These are phyloP conservation scores for Aspergillus latus DNA, from an alignment of 2,329 filamentous ascomycete genomes.

Conservation along the genomic window DNA sequence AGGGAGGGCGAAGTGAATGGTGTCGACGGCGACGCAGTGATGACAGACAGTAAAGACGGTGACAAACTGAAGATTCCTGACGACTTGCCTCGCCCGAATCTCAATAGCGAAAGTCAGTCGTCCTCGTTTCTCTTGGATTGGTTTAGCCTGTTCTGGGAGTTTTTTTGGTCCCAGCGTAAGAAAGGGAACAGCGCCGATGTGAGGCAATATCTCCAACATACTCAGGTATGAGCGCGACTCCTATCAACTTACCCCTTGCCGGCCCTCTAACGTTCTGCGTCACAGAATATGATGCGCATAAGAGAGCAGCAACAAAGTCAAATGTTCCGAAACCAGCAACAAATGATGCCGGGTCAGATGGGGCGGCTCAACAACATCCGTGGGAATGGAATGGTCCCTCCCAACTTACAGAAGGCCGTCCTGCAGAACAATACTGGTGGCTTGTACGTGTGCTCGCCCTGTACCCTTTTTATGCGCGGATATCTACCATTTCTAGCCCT, in stretches of 20 bases:
- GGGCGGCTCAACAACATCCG: conserved; percentile 61
- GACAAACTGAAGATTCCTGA: conserved; percentile 71
- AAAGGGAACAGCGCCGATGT: conserved; percentile 65
- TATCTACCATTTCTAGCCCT: background rate
- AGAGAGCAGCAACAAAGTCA: conserved; percentile 76
- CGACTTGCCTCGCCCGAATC: conserved; percentile 66
- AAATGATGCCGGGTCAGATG: conserved; percentile 57
- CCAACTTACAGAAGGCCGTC: conserved; percentile 66
- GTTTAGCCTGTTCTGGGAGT: conserved; percentile 98
- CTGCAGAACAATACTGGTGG: conserved; percentile 67
- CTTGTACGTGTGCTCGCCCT: conserved; percentile 34
- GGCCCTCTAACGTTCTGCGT: conserved; percentile 21
- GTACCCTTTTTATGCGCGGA: background rate
- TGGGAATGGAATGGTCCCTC: conserved; percentile 38
- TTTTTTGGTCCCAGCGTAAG: conserved; percentile 78
- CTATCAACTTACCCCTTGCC: conserved; percentile 3
- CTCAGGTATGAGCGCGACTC: conserved; percentile 60
- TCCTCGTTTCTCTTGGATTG: conserved; percentile 88
- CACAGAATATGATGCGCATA: conserved; percentile 64
- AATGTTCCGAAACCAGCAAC: conserved; percentile 67
- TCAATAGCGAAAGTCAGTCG: conserved; percentile 66
- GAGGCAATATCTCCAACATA: conserved; percentile 75
- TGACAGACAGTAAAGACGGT: conserved; percentile 79
- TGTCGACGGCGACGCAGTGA: conserved; percentile 72
- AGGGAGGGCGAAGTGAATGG: conserved; percentile 71